Evolutionary conservation across 371 early-diverging fungal species (phyloP), one percentile per base, ranked within the genome.

Genomic region (Mucor piriformis): DNA sequence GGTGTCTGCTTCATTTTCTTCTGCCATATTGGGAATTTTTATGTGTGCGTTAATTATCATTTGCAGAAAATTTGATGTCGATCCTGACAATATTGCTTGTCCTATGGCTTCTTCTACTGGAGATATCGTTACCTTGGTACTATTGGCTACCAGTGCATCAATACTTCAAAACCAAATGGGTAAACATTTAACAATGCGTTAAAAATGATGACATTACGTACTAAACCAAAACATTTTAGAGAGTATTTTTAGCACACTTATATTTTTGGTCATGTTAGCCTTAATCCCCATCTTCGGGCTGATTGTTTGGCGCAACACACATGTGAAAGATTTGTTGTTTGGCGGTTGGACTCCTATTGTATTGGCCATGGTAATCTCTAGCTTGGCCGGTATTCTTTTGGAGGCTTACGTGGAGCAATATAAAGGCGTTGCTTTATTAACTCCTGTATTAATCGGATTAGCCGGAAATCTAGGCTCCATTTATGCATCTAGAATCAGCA

Each of bases 381-480:
- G 79, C 51, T 69, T 92, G 29, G 90, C 91, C 11, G 95, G 95
- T 24, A 67, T 93, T 32, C 76, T 92, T 0, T 70, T 95, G 46
- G 93, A 92, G 59, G 70, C 77, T 8, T 91, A 83, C 59, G 88
- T 93, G 6, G 84, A 84, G 42, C 66, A 73, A 25, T 93, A 77
- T 55, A 84, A 85, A n/a, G 92, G 90, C 6, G 81, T 95, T 50
- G 94, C 93, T 4, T 59, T 89, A 50, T 70, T 90, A 43, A 82
- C 87, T 3, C 92, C 92, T 6, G 89, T 91, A 1, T 64, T 91
- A 48, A 88, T 85, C 66, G 91, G 89, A 3, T 57, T 89, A n/a
- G 83, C 87, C 12, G 94, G 95, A 23, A 93, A 94, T 68, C 66
- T 94, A 25, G 90, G 91, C 12, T 88, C 91, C 10, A 89, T 94